phyloP scores from a whole-genome alignment of 2,329 filamentous ascomycete genomes.

The Dactylellina drechsleri region DNA sequence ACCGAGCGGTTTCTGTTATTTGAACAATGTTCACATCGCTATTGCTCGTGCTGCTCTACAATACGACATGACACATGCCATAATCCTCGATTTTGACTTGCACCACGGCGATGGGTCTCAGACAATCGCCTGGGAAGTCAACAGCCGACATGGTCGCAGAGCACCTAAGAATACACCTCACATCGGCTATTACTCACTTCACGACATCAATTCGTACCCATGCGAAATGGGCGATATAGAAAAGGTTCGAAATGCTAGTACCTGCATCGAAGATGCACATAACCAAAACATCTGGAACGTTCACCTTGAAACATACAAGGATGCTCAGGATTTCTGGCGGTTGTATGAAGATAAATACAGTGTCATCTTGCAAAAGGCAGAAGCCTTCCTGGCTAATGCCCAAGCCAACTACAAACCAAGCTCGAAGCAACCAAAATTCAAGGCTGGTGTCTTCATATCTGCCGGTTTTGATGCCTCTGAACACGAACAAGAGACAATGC shows the following conservation, averaged over 20 bases:
- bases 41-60: conserved; percentile 87
- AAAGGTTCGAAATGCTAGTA: conserved; percentile 90
- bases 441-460: conserved; percentile 90
- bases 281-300: conserved; percentile 96
- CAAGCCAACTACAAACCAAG: conserved; percentile 70
- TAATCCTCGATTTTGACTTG: conserved; percentile 90
- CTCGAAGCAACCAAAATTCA: conserved; percentile 61
- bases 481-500: conserved; percentile 92
- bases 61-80: conserved; percentile 90
- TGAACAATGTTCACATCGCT: conserved; percentile 97
- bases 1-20: conserved; percentile 96
- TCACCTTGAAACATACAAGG: conserved; percentile 88
- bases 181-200: conserved; percentile 95
- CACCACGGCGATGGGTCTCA: conserved; percentile 97
- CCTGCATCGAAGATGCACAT: conserved; percentile 94
- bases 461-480: conserved; percentile 98
- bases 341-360: conserved; percentile 84
- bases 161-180: conserved; percentile 56
- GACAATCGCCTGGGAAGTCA: conserved; percentile 90
- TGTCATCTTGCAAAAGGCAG: conserved; percentile 83
- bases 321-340: conserved; percentile 84
- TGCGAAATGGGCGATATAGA: conserved; percentile 93
- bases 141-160: conserved; percentile 67
- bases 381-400: conserved; percentile 70
- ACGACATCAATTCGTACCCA: conserved; percentile 98